Conservation (phyloP, 805 yeast genomes). For the Sungouiozyma ichnusensis region DNA sequence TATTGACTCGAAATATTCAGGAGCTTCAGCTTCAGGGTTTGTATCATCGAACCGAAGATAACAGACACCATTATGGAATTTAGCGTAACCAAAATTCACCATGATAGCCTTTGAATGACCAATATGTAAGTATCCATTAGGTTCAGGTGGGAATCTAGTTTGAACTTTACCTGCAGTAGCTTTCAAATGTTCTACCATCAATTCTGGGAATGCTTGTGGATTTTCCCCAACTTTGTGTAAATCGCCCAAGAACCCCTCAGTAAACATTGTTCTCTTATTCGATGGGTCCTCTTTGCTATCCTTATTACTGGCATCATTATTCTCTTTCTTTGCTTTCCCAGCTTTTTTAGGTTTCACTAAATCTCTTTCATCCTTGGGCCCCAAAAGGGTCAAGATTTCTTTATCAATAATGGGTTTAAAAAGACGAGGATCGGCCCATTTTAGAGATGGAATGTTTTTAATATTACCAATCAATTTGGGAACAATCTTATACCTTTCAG, state of each 20-base stretch:
- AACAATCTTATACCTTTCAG: slow-evolving; percentile 70
- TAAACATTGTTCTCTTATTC: slow-evolving; percentile 64
- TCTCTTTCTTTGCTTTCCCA: slow-evolving; percentile 29
- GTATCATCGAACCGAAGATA: slow-evolving; percentile 94
- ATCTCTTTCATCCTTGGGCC: slow-evolving; percentile 96
- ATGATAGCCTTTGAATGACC: slow-evolving; percentile 98
- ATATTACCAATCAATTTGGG: slow-evolving; percentile 70
- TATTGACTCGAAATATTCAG: slow-evolving; percentile 75
- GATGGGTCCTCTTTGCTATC: slow-evolving; percentile 12
- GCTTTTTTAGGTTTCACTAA: slow-evolving; percentile 60
- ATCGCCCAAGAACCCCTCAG: slow-evolving; percentile 92
- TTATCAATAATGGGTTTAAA: slow-evolving; percentile 85
- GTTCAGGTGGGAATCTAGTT: slow-evolving; percentile 97
- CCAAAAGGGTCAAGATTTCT: slow-evolving; percentile 58
- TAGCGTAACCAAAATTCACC: slow-evolving; percentile 96
- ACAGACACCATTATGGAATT: slow-evolving; percentile 75
- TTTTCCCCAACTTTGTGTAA: slow-evolving; percentile 93
- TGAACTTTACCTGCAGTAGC: slow-evolving; percentile 74
- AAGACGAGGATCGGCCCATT: slow-evolving; percentile 84
- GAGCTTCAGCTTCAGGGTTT: slow-evolving; percentile 98
- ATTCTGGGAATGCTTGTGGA: slow-evolving; percentile 80
- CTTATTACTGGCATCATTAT: slow-evolving; percentile 15
- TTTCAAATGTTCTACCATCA: slow-evolving; percentile 68
- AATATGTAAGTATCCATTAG: slow-evolving; percentile 96
- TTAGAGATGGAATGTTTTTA: slow-evolving; percentile 61